These are phyloP conservation scores for Candida glaebosa DNA, from an alignment of 805 yeast genomes.

Conservation along the genomic window DNA sequence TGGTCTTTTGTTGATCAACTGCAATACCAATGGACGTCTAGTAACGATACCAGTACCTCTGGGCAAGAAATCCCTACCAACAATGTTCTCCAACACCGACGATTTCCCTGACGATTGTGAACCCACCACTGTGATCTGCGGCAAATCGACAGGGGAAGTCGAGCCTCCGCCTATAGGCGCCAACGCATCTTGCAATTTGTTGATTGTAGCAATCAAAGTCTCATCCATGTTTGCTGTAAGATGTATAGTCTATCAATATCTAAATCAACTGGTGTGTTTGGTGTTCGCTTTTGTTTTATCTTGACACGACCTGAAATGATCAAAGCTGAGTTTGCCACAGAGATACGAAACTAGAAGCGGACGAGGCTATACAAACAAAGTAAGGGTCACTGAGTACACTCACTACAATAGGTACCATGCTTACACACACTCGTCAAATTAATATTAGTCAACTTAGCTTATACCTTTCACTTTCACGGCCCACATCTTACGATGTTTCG, in stretches of 20 bases:
- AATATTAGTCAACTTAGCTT: no score
- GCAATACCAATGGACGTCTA: slow-evolving; percentile 80
- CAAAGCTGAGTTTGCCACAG: background rate
- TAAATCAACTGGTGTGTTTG: background rate
- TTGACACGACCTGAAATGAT: no score
- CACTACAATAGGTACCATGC: no score
- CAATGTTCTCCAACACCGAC: slow-evolving; percentile 85
- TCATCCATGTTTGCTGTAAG: slow-evolving; percentile 58
- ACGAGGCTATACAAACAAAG: no score
- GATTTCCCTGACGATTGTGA: slow-evolving; percentile 89
- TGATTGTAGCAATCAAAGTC: slow-evolving; percentile 75
- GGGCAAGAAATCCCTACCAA: slow-evolving; percentile 87
- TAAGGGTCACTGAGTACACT: no score
- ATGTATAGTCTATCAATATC: background rate
- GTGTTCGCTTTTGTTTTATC: no score
- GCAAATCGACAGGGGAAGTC: slow-evolving; percentile 84
- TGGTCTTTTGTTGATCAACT: slow-evolving; percentile 68
- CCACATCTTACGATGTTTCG: no score
- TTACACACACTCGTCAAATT: no score
- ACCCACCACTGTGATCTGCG: slow-evolving; percentile 94
- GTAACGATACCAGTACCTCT: slow-evolving; percentile 93
- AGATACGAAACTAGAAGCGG: no score
- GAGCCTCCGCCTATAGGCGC: slow-evolving; percentile 94
- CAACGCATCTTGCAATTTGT: slow-evolving; percentile 92
- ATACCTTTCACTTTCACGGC: no score